Conservation (phyloP, 2,329 filamentous ascomycete species). For the Neofusicoccum cordaticola region DNA sequence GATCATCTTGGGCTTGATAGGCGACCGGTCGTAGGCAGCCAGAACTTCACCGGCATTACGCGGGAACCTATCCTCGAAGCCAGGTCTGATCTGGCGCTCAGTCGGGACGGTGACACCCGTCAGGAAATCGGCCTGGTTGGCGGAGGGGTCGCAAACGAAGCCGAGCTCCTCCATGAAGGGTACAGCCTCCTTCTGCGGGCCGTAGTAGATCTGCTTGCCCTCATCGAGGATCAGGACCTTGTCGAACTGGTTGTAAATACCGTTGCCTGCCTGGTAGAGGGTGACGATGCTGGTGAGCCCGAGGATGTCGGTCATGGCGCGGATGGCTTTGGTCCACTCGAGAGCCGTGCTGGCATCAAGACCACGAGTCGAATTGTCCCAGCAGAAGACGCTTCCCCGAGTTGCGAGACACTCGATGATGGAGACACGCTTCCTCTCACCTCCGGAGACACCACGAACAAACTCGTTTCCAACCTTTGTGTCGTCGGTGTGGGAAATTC, state of each 20-base stretch:
- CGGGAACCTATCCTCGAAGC: constrained; percentile 42
- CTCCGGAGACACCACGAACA: constrained; percentile 65
- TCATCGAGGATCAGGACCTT: constrained; percentile 72
- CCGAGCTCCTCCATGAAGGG: constrained; percentile 66
- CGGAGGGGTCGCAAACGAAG: constrained; percentile 61
- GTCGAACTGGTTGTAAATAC: constrained; percentile 63
- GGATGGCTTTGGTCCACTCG: constrained; percentile 73
- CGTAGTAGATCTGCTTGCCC: constrained; percentile 73
- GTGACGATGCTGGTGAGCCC: constrained; percentile 69
- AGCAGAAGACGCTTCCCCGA: constrained; percentile 54
- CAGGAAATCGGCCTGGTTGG: constrained; percentile 71
- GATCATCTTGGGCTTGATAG: constrained; percentile 51
- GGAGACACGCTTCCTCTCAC: constrained; percentile 67
- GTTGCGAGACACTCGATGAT: constrained; percentile 64
- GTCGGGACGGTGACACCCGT: constrained; percentile 62
- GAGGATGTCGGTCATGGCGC: constrained; percentile 76
- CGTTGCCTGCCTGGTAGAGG: constrained; percentile 53
- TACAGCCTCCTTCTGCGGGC: constrained; percentile 57
- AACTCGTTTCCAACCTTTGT: constrained; percentile 69
- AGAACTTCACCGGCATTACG: constrained; percentile 44
- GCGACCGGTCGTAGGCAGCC: constrained; percentile 48
- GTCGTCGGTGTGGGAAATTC: constrained; percentile 54
- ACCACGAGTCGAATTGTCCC: constrained; percentile 68
- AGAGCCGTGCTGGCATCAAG: constrained; percentile 75
- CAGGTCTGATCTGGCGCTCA: constrained; percentile 40